Evolutionary conservation across 805 yeast species (phyloP).

Genomic region (Saccharomycopsis malanga): DNA sequence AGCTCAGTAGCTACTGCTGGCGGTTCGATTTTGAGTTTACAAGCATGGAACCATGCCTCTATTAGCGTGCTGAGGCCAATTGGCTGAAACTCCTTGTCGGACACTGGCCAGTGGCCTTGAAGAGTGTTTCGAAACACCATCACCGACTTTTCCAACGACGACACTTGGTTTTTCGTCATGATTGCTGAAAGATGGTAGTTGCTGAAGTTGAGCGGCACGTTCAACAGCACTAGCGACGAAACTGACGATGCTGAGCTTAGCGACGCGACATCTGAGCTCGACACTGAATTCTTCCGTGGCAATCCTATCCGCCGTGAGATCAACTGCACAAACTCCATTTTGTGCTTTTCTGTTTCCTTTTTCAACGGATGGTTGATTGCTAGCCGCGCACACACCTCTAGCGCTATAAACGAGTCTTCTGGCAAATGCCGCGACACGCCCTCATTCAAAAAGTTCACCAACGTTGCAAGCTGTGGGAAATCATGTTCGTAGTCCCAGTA

Average conservation of each 20-base stretch:
- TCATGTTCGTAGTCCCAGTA: constrained; percentile 73
- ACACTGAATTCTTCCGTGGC: constrained; percentile 27
- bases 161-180: constrained; percentile 31
- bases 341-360: constrained; percentile 13
- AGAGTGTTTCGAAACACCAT: constrained; percentile 47
- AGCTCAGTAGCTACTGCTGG: constrained; percentile 27
- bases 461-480: constrained; percentile 52
- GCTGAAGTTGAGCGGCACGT: constrained; percentile 67
- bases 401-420: constrained; percentile 52
- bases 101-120: constrained; percentile 25
- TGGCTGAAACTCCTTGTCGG: constrained; percentile 22
- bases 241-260: constrained; percentile 34
- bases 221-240: constrained; percentile 38
- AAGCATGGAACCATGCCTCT: constrained; percentile 51
- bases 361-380: constrained; percentile 43
- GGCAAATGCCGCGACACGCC: constrained; percentile 58
- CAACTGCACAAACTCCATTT: constrained; percentile 14
- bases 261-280: constrained; percentile 28
- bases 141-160: constrained; percentile 40
- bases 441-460: constrained; percentile 75
- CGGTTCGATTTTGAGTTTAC: constrained; percentile 24
- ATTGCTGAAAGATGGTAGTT: constrained; percentile 36
- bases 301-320: constrained; percentile 20
- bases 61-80: constrained; percentile 24
- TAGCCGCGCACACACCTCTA: constrained; percentile 56